phyloP scores from a whole-genome alignment of 106 monocot species.

The Phalaenopsis equestris region DNA sequence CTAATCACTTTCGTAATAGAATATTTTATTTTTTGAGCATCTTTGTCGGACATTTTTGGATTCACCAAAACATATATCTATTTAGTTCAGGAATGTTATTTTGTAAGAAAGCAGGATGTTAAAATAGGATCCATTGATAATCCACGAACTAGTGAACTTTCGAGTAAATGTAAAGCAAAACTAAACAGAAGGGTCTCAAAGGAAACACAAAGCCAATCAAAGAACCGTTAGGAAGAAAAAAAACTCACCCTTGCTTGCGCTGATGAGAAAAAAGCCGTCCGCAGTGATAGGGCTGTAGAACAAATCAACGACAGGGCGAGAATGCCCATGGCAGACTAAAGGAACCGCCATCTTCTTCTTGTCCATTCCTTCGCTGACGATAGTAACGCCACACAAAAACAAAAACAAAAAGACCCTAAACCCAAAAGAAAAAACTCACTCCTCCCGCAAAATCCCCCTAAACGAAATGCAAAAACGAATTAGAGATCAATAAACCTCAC shows the following conservation, averaged over 20 bases:
- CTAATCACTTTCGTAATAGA: no score
- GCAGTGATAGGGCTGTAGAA: conserved; percentile 93
- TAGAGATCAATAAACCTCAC: neutral
- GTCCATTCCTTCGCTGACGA: conserved; percentile 35
- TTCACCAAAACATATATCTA: no score
- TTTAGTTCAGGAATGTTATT: no score
- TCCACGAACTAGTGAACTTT: no score
- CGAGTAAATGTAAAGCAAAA: no score
- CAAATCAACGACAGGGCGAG: conserved; percentile 92
- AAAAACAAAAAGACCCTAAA: neutral
- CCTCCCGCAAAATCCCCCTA: neutral
- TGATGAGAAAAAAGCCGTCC: conserved; percentile 94
- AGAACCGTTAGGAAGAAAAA: neutral
- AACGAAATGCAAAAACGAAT: neutral
- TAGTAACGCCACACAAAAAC: neutral
- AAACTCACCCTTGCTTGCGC: conserved; percentile 86
- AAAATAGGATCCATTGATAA: no score
- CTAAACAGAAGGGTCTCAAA: no score
- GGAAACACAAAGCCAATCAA: no score
- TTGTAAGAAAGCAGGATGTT: no score
- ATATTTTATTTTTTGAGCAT: no score
- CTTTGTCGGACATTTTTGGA: no score
- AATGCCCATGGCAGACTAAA: conserved; percentile 95
- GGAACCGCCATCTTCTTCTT: conserved; percentile 85
- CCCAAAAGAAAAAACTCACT: conserved; percentile 4